phyloP scores from a whole-genome alignment of 2,329 filamentous ascomycete genomes.

The Cryphonectria japonica region DNA sequence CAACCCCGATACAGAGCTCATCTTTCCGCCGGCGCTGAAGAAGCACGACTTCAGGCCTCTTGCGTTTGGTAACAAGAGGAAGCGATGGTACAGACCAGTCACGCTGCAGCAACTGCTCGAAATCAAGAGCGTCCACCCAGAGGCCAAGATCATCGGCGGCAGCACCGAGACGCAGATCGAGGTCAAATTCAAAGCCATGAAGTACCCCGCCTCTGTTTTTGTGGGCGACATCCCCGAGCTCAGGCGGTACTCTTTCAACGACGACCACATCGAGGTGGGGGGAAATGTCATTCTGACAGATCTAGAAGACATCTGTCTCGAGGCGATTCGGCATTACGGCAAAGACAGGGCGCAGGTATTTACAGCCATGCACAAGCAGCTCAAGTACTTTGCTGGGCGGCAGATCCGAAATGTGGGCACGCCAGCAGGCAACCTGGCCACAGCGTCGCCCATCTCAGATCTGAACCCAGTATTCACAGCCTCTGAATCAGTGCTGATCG shows the following conservation, averaged over 20 bases:
- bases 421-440: slow-evolving; percentile 90
- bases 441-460: slow-evolving; percentile 94
- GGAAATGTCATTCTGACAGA: slow-evolving; percentile 93
- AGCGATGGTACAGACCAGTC: slow-evolving; percentile 90
- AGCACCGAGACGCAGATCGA: slow-evolving; percentile 98
- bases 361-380: slow-evolving; percentile 87
- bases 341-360: slow-evolving; percentile 75
- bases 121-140: slow-evolving; percentile 84
- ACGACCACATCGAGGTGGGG: slow-evolving; percentile 86
- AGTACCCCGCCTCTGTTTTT: slow-evolving; percentile 87
- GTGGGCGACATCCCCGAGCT: slow-evolving; percentile 93
- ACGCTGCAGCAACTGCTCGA: slow-evolving; percentile 86
- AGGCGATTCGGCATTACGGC: slow-evolving; percentile 82
- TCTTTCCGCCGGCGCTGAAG: slow-evolving; percentile 85
- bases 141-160: slow-evolving; percentile 92
- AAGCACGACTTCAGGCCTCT: slow-evolving; percentile 83
- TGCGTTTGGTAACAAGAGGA: slow-evolving; percentile 91
- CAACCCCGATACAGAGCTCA: slow-evolving; percentile 89
- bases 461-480: slow-evolving; percentile 93
- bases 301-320: slow-evolving; percentile 79
- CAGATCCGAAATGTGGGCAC: slow-evolving; percentile 99
- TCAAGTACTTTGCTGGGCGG: slow-evolving; percentile 90
- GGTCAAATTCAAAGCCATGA: slow-evolving; percentile 94
- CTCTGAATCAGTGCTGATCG: slow-evolving; percentile 78
- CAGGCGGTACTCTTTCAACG: slow-evolving; percentile 76